Percentiles rank a stretch among this genome's conserved stretches.
Conservation (phyloP, 2,329 filamentous ascomycete species). For the Apiospora marii region DNA sequence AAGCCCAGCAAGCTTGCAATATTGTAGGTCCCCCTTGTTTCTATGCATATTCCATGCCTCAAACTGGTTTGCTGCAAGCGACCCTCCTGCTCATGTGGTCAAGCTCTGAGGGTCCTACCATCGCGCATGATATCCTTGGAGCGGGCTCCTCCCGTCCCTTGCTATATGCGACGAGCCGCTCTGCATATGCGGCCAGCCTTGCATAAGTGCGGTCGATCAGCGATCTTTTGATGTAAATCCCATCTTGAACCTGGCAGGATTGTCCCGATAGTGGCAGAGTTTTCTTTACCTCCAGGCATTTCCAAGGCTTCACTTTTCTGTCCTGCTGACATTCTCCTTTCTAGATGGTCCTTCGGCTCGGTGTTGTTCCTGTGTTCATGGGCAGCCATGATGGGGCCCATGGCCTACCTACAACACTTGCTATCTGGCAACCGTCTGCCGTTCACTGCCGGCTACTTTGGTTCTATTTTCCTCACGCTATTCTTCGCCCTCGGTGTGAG, state of each 20-base stretch:
- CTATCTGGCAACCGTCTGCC: slow-evolving; percentile 85
- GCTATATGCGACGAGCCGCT: slow-evolving; percentile 39
- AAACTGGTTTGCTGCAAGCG: not conserved
- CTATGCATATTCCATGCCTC: slow-evolving; percentile 19
- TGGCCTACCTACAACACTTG: slow-evolving; percentile 83
- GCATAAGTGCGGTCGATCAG: slow-evolving; percentile 37
- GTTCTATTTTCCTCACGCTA: slow-evolving; percentile 86
- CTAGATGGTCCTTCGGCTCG: slow-evolving; percentile 95
- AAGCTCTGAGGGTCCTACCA: slow-evolving; percentile 23
- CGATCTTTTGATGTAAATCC: slow-evolving; percentile 33
- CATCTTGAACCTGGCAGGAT: not conserved
- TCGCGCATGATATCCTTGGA: slow-evolving; percentile 20
- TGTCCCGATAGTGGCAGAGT: not conserved
- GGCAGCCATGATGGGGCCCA: slow-evolving; percentile 91
- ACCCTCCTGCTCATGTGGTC: slow-evolving; percentile 25
- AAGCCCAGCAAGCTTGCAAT: slow-evolving; percentile 95
- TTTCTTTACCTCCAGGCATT: not conserved
- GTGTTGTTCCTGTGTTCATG: slow-evolving; percentile 90
- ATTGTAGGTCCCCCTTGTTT: slow-evolving; percentile 70
- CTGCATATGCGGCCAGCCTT: slow-evolving; percentile 39
- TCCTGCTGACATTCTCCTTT: slow-evolving; percentile 17
- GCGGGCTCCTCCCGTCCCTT: slow-evolving; percentile 5
- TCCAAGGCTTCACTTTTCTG: not conserved
- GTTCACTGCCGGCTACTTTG: slow-evolving; percentile 95
- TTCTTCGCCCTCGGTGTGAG: slow-evolving; percentile 93